Conservation (phyloP, 306 rosid genomes). For the Citrullus mucosospermus region DNA sequence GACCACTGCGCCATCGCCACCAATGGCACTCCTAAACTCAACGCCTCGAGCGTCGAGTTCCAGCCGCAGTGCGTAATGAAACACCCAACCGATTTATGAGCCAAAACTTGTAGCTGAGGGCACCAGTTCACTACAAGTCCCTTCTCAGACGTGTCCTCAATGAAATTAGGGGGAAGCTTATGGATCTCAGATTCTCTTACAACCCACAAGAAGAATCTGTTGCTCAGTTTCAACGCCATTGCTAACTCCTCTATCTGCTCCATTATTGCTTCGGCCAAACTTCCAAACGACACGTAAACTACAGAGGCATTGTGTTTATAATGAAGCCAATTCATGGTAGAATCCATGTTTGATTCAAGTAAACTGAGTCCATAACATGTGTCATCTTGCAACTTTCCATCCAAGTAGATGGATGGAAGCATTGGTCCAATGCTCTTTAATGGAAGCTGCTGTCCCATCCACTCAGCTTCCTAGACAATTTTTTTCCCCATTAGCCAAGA, state of each 20-base stretch:
- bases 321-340: slow-evolving; percentile 12
- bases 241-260: background rate
- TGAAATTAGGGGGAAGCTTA: background rate
- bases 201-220: background rate
- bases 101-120: slow-evolving; percentile 14
- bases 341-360: background rate
- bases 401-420: slow-evolving; percentile 13
- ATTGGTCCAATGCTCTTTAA: slow-evolving; percentile 22
- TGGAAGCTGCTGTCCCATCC: slow-evolving; percentile 8
- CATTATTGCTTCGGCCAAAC: background rate
- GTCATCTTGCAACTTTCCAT: slow-evolving; percentile 6
- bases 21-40: slow-evolving; percentile 18
- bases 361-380: slow-evolving; percentile 6
- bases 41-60: slow-evolving; percentile 19
- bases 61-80: slow-evolving; percentile 25
- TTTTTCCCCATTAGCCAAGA: no score
- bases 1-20: slow-evolving; percentile 20
- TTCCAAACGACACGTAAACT: background rate
- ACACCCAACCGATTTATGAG: slow-evolving; percentile 14
- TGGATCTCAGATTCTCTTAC: background rate
- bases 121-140: slow-evolving; percentile 4
- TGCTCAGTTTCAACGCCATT: background rate
- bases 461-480: slow-evolving; percentile 1
- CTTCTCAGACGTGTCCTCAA: background rate
- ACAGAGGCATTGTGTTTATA: background rate